A percentile compares a stretch with the other conserved stretches of the same genome.
These are phyloP conservation scores for Daldinia loculata DNA, from an alignment of 495 filamentous ascomycete species.

Conservation along the genomic window DNA sequence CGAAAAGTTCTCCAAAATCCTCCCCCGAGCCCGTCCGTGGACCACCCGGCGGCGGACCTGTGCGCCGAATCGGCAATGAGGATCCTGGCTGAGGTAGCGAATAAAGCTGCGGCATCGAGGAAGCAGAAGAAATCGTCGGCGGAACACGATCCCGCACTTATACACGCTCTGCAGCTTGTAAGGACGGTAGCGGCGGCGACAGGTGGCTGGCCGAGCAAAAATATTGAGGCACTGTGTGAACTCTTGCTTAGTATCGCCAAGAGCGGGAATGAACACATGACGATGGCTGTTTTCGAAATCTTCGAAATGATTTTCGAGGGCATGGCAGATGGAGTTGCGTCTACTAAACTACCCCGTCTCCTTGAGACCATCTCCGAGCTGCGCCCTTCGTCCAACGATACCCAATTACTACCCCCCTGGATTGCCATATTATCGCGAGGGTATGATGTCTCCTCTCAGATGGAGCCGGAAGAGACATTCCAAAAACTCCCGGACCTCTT, in stretches of 20 bases:
- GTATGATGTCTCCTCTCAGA: conserved; percentile 90
- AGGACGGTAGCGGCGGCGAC: conserved; percentile 86
- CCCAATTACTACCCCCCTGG: conserved; percentile 93
- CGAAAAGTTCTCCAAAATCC: conserved; percentile 80
- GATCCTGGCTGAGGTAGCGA: conserved; percentile 74
- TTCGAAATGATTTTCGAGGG: conserved; percentile 95
- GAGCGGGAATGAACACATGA: conserved; percentile 91
- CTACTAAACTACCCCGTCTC: conserved; percentile 85
- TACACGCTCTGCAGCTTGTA: conserved; percentile 89
- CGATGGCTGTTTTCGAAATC: conserved; percentile 93
- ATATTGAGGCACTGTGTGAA: conserved; percentile 91
- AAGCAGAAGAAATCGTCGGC: conserved; percentile 72
- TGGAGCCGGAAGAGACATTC: conserved; percentile 86
- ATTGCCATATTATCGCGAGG: conserved; percentile 93
- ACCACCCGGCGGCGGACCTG: conserved; percentile 94
- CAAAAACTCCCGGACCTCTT: conserved; percentile 85
- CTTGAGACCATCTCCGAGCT: conserved; percentile 87
- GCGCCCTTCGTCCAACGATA: conserved; percentile 88
- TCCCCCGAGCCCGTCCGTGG: conserved; percentile 87
- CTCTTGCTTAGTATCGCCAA: conserved; percentile 85
- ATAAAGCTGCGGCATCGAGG: conserved; percentile 64
- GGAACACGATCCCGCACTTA: conserved; percentile 80
- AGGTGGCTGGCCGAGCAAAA: conserved; percentile 95
- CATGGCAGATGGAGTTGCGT: conserved; percentile 85
- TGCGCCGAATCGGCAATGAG: conserved; percentile 88